These are phyloP conservation scores for Hagleromyces aurorensis DNA, from an alignment of 805 yeast genomes.

Conservation along the genomic window DNA sequence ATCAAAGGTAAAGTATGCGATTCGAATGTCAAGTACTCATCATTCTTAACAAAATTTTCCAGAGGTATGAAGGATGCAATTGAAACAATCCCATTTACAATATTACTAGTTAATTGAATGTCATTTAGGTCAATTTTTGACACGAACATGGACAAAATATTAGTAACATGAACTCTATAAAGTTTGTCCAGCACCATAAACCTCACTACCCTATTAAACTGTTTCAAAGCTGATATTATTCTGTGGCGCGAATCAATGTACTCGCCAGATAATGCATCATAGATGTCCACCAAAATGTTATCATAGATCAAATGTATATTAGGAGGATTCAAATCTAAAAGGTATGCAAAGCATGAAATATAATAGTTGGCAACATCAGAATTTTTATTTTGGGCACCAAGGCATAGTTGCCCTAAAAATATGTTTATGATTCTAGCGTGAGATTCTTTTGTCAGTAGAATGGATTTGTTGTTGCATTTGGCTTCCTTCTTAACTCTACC, in stretches of 20 bases:
- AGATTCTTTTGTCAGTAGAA: constrained; percentile 30
- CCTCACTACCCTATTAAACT: constrained; percentile 56
- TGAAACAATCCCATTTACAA: constrained; percentile 62
- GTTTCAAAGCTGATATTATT: constrained; percentile 60
- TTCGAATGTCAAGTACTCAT: constrained; percentile 35
- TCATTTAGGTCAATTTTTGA: constrained; percentile 90
- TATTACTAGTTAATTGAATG: constrained; percentile 57
- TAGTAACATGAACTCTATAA: constrained; percentile 70
- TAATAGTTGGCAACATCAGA: constrained; percentile 48
- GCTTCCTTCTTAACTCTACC: constrained; percentile 47
- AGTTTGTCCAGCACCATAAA: constrained; percentile 55
- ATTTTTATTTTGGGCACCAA: constrained; percentile 76
- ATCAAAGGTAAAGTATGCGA: constrained; percentile 48
- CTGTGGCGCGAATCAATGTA: constrained; percentile 74
- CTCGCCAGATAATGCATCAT: constrained; percentile 57
- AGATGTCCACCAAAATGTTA: constrained; percentile 57
- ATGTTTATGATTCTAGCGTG: constrained; percentile 31
- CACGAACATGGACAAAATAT: constrained; percentile 58
- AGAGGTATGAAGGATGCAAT: constrained; percentile 69
- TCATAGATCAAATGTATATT: constrained; percentile 39
- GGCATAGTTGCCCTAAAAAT: constrained; percentile 45
- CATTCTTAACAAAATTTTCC: constrained; percentile 40
- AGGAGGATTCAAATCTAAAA: constrained; percentile 55
- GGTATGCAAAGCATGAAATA: constrained; percentile 49
- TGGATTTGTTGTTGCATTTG: constrained; percentile 16